Base-by-base conservation (phyloP, 2,329 filamentous ascomycete species). In the Beauveria medogensis region DNA sequence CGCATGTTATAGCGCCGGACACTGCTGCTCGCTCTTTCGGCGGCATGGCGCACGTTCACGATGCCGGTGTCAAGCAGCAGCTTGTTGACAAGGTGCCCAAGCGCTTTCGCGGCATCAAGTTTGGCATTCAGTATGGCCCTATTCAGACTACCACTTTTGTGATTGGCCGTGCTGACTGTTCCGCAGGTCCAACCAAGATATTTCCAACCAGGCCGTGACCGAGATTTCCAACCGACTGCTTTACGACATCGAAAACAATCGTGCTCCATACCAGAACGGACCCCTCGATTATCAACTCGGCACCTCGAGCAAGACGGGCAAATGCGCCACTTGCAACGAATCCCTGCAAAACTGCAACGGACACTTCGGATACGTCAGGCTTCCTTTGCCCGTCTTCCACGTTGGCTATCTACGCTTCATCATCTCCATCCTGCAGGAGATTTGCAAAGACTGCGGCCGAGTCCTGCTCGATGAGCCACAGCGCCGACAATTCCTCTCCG, bases 401-500 rank as follows among this genome's bases (percentile, higher is more conserved):
- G 92, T 97, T 65, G 94, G 94, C 43, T 99, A 97, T 72, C 84
- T 99, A 68, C 94, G 92, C 72, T 92, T 95, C 72, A 91, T 94
- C 65, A 93, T 96, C 71, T 88, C 87, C 50, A 92, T 96, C 60
- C 81, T 99, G 26, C 92, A 97, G 72, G 89, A 94, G 69, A 95
- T 99, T 65, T 99, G 94, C 86, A 99, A 96, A 71, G 75, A 92
- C 70, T 99, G 94, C 72, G 90, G 91, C 26, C 84, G 84, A 64
- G 88, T 97, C 7, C 77, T 99, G 60, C 82, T 99, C 26, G 85
- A 89, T 43, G 92, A 97, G 71, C 78, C 83, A 22, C 91, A 96
- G 68, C 86, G 91, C 65, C 86, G 90, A 46, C 76, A 80, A 3
- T 95, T 88, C 67, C 78, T 97, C n/a, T 89, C 85, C 64, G 88